Evolutionary conservation across 768 basidiomycete genomes (phyloP).

Genomic region (Auricularia heimuer): DNA sequence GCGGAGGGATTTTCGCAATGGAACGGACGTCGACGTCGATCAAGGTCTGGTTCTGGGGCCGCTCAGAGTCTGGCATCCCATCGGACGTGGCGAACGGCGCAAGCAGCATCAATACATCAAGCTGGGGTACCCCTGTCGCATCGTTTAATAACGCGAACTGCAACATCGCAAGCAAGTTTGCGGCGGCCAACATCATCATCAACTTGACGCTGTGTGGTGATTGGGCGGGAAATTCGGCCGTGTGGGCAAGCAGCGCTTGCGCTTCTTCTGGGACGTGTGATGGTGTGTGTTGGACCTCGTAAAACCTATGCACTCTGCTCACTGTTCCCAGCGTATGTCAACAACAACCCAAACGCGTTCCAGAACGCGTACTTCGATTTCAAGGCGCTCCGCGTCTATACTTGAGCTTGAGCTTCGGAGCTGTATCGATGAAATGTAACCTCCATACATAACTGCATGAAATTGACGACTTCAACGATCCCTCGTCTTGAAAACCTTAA

Average conservation of each 20-base stretch:
- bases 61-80: constrained; percentile 15
- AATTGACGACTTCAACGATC: too few relatives aligned
- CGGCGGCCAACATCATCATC: constrained; percentile 53
- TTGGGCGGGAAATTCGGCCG: constrained; percentile 38
- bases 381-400: constrained; percentile 9
- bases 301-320: not conserved
- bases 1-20: constrained; percentile 46
- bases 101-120: constrained; percentile 34
- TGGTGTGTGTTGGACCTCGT: too few relatives aligned
- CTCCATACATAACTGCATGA: too few relatives aligned
- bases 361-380: constrained; percentile 14
- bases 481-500: too few relatives aligned
- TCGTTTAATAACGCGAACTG: constrained; percentile 47
- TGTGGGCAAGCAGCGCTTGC: constrained; percentile 17
- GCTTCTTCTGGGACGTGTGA: constrained; percentile 11
- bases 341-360: constrained; percentile 15
- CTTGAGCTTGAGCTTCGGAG: too few relatives aligned
- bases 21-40: constrained; percentile 49
- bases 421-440: too few relatives aligned
- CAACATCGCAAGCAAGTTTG: constrained; percentile 43
- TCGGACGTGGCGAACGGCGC: constrained; percentile 20
- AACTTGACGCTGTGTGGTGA: constrained; percentile 61
- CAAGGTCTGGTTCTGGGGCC: constrained; percentile 66
- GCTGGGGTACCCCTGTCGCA: constrained; percentile 52
- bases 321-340: constrained; percentile 10